Conservation (phyloP, 345 rosid genomes). For the Passiflora organensis region DNA sequence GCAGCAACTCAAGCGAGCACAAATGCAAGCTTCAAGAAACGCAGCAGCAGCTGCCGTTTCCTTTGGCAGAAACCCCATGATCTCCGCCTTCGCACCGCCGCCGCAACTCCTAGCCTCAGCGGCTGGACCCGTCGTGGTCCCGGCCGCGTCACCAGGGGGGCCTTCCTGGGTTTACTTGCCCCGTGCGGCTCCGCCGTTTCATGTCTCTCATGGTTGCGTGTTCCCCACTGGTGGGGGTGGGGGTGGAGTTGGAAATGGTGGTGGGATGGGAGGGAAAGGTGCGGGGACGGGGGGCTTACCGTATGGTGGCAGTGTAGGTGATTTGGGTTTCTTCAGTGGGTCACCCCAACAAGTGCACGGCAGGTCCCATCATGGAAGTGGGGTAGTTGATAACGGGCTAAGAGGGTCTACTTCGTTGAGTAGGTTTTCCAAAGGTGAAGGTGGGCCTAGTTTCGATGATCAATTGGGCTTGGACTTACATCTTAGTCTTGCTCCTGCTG, state of each 20-base stretch:
- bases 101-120: conserved; percentile 52
- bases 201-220: conserved; percentile 57
- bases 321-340: conserved; percentile 9
- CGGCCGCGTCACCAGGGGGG: conserved; percentile 23
- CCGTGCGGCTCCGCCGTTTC: conserved; percentile 57
- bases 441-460: conserved; percentile 57
- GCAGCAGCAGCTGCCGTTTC: conserved; percentile 35
- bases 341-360: conserved; percentile 8
- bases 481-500: conserved; percentile 69
- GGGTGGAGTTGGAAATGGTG: conserved; percentile 26
- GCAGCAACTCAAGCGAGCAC: conserved; percentile 81
- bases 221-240: conserved; percentile 14
- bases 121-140: conserved; percentile 37
- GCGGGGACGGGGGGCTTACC: conserved; percentile 30
- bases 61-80: conserved; percentile 49
- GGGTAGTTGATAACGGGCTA: conserved; percentile 11
- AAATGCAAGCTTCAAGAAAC: conserved; percentile 64
- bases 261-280: conserved; percentile 28
- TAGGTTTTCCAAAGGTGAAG: conserved; percentile 58
- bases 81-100: conserved; percentile 47
- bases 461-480: conserved; percentile 68
- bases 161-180: conserved; percentile 89
- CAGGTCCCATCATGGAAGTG: conserved; percentile 17
- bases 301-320: conserved; percentile 43
- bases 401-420: conserved; percentile 42